Conservation (phyloP, 345 rosid species). For the Gossypium anomalum region DNA sequence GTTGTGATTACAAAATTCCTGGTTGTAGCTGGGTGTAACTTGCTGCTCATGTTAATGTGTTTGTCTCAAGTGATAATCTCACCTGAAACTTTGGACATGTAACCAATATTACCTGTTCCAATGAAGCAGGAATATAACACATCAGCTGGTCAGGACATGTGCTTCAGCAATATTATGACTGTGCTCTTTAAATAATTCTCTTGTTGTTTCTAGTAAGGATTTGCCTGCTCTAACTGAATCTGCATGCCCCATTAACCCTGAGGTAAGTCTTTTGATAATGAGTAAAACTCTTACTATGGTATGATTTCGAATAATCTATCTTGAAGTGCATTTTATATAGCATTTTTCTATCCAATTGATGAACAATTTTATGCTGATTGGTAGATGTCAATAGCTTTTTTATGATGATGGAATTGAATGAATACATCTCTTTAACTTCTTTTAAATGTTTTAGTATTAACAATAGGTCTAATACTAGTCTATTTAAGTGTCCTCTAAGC, state of each 20-base stretch:
- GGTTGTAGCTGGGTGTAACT: conserved; percentile 59
- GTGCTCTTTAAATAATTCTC: background rate
- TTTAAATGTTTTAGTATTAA: background rate
- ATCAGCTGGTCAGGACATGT: background rate
- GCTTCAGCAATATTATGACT: conserved; percentile 5
- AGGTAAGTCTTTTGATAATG: background rate
- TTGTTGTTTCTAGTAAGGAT: conserved; percentile 1
- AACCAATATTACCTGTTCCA: conserved; percentile 16
- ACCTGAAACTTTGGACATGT: conserved; percentile 19
- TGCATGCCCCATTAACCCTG: background rate
- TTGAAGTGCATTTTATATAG: background rate
- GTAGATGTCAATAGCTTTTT: background rate
- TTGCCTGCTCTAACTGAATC: background rate
- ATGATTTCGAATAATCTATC: background rate
- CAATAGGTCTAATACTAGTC: background rate
- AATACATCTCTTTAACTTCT: background rate
- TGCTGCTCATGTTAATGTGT: conserved; percentile 15
- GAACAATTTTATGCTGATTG: background rate
- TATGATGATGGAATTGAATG: background rate
- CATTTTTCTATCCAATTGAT: background rate
- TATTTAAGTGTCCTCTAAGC: background rate
- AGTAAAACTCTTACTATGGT: background rate
- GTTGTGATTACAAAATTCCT: conserved; percentile 48
- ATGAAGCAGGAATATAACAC: conserved; percentile 1
- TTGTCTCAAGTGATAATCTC: conserved; percentile 30